Conservation (phyloP, 148 eudicot genomes). For the Bassia scoparia region DNA sequence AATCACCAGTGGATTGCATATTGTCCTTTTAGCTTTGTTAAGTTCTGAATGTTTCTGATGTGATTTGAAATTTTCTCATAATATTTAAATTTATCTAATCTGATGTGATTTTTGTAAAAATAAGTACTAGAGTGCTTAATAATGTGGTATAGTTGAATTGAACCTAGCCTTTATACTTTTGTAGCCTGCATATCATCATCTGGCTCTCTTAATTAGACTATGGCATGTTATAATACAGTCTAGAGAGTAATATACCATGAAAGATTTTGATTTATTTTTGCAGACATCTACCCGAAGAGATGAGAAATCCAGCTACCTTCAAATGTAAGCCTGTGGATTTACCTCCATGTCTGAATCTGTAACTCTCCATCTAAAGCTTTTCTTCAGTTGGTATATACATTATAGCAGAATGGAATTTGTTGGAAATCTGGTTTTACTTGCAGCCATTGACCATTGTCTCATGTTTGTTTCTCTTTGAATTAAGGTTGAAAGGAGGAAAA, state of each 20-base stretch:
- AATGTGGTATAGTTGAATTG: too few relatives aligned
- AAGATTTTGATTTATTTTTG: slow-evolving; percentile 19
- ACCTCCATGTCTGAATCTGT: neutral
- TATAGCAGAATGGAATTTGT: neutral
- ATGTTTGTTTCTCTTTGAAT: neutral
- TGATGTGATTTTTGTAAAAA: too few relatives aligned
- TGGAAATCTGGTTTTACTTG: neutral
- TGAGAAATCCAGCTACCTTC: slow-evolving; percentile 91
- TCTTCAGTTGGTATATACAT: neutral
- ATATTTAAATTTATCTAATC: too few relatives aligned
- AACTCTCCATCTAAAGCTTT: neutral
- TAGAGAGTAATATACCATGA: neutral
- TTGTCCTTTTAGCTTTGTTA: too few relatives aligned
- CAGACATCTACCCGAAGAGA: slow-evolving; percentile 97
- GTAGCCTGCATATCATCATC: slow-evolving; percentile 3
- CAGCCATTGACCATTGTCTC: neutral
- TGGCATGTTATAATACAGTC: neutral
- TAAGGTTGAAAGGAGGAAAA: neutral
- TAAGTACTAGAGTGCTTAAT: too few relatives aligned
- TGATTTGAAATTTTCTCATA: too few relatives aligned
- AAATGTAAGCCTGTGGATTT: slow-evolving; percentile 61
- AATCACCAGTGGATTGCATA: too few relatives aligned
- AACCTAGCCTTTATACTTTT: too few relatives aligned
- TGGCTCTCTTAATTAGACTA: neutral
- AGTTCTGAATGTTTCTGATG: too few relatives aligned